Evolutionary conservation across 768 basidiomycete genomes (phyloP).

Genomic region (Lactarius indigo): DNA sequence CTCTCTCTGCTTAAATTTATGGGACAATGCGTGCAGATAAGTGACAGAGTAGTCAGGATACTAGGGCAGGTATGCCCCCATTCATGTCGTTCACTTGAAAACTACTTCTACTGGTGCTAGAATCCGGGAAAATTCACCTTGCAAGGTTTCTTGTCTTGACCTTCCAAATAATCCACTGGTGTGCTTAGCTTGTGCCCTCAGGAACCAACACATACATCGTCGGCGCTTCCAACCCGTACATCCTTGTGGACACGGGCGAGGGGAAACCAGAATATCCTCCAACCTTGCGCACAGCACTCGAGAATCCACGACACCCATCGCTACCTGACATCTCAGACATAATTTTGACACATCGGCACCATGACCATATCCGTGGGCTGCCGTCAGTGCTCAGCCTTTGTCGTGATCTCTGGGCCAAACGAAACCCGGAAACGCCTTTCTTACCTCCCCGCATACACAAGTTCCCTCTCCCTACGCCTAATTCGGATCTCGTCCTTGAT

Average conservation of each 20-base stretch:
- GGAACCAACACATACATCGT: slow-evolving; percentile 91
- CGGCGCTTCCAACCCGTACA: slow-evolving; percentile 64
- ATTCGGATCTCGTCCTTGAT: slow-evolving; percentile 38
- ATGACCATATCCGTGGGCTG: slow-evolving; percentile 81
- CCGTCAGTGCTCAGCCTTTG: slow-evolving; percentile 66
- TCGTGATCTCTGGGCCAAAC: slow-evolving; percentile 54
- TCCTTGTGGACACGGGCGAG: slow-evolving; percentile 82
- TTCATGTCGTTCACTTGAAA: neutral
- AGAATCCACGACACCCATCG: slow-evolving; percentile 36
- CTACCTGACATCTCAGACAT: slow-evolving; percentile 78
- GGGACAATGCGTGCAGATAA: slow-evolving; percentile 46
- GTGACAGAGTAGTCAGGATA: slow-evolving; percentile 61
- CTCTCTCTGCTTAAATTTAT: neutral
- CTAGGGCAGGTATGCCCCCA: slow-evolving; percentile 61
- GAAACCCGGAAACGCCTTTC: slow-evolving; percentile 41
- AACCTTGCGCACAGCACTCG: slow-evolving; percentile 59
- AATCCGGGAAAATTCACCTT: slow-evolving; percentile 89
- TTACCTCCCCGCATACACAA: slow-evolving; percentile 74
- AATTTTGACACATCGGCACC: slow-evolving; percentile 87
- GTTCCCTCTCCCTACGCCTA: slow-evolving; percentile 43
- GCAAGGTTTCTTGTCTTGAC: slow-evolving; percentile 51
- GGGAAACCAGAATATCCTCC: slow-evolving; percentile 66
- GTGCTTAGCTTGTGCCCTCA: slow-evolving; percentile 28
- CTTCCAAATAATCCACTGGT: neutral
- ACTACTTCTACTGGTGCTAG: slow-evolving; percentile 35